phyloP scores from a whole-genome alignment of 2,329 filamentous ascomycete genomes.

The Akanthomyces dipterigenus region DNA sequence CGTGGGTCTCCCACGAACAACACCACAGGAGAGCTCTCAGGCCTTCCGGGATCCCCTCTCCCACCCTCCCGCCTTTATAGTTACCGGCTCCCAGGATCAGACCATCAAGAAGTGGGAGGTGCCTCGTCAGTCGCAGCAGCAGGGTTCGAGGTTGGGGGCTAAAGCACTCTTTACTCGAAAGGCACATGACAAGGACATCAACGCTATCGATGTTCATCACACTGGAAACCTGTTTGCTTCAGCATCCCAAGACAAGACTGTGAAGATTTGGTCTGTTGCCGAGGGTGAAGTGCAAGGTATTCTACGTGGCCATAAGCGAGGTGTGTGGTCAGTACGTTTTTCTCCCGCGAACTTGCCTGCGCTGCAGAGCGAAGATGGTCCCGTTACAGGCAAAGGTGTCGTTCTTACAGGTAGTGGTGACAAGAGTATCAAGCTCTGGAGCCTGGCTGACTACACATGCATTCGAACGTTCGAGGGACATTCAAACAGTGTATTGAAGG shows the following conservation, averaged over 20 bases:
- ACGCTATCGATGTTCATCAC: constrained; percentile 78
- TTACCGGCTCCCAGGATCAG: constrained; percentile 92
- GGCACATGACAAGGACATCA: constrained; percentile 98
- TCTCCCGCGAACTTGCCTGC: constrained; percentile 70
- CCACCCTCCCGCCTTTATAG: constrained; percentile 73
- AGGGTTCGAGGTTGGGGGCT: constrained; percentile 44
- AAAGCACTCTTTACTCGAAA: constrained; percentile 80
- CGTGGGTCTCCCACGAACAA: constrained; percentile 68
- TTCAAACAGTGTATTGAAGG: constrained; percentile 90
- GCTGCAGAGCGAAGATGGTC: constrained; percentile 64
- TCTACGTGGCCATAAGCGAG: constrained; percentile 83
- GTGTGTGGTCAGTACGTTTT: constrained; percentile 94
- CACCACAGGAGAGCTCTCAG: constrained; percentile 61
- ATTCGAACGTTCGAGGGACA: constrained; percentile 93
- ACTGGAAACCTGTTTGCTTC: constrained; percentile 80
- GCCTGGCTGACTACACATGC: constrained; percentile 83
- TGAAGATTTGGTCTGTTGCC: constrained; percentile 92
- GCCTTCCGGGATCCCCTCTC: constrained; percentile 67
- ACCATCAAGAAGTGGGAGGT: constrained; percentile 95
- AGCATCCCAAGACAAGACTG: constrained; percentile 90
- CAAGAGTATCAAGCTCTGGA: constrained; percentile 96
- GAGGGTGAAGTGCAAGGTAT: constrained; percentile 90
- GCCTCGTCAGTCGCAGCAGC: constrained; percentile 43
- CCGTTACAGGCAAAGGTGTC: constrained; percentile 71
- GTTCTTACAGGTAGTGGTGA: constrained; percentile 89